A percentile compares a stretch with the other conserved stretches of the same genome.
These are phyloP conservation scores for Spiraea crenata DNA, from an alignment of 331 rosid species.

Conservation along the genomic window DNA sequence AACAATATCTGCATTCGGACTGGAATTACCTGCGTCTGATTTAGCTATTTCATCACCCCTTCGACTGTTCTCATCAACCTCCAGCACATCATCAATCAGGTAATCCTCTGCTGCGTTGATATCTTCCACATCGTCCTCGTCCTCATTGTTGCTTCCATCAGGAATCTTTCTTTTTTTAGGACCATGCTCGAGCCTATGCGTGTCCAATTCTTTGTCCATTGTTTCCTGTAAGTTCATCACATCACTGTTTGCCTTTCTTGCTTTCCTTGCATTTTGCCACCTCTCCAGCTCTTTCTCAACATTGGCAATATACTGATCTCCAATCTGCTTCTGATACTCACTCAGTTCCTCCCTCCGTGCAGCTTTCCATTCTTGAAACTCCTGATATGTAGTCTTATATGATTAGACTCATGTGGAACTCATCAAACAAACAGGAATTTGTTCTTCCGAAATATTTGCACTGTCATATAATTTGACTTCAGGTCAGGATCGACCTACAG, in stretches of 20 bases:
- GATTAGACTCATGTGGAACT: not conserved
- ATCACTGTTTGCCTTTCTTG: constrained; percentile 61
- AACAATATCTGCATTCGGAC: constrained; percentile 36
- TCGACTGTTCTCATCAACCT: constrained; percentile 62
- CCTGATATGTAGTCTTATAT: constrained; percentile 39
- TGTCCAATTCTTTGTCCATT: constrained; percentile 97
- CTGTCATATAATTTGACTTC: not conserved
- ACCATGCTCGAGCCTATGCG: constrained; percentile 98
- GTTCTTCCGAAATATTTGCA: not conserved
- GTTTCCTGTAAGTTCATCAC: constrained; percentile 85
- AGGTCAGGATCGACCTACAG: not conserved
- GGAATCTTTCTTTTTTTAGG: constrained; percentile 94
- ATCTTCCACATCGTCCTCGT: constrained; percentile 89
- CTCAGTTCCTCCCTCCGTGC: constrained; percentile 86
- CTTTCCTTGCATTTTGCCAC: constrained; percentile 89
- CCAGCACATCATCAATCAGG: constrained; percentile 86
- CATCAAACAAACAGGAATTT: not conserved
- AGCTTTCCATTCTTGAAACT: constrained; percentile 78
- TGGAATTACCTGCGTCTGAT: constrained; percentile 42
- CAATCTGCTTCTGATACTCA: constrained; percentile 81
- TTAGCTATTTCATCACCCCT: constrained; percentile 65
- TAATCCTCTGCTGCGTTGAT: constrained; percentile 87
- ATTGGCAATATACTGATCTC: constrained; percentile 78
- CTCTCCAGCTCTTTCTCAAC: constrained; percentile 93
- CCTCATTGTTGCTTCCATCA: constrained; percentile 69